Evolutionary conservation across 129 eudicot genomes (phyloP), one percentile per base, ranked within the genome.

Genomic region (Chrysanthemum makinoi): DNA sequence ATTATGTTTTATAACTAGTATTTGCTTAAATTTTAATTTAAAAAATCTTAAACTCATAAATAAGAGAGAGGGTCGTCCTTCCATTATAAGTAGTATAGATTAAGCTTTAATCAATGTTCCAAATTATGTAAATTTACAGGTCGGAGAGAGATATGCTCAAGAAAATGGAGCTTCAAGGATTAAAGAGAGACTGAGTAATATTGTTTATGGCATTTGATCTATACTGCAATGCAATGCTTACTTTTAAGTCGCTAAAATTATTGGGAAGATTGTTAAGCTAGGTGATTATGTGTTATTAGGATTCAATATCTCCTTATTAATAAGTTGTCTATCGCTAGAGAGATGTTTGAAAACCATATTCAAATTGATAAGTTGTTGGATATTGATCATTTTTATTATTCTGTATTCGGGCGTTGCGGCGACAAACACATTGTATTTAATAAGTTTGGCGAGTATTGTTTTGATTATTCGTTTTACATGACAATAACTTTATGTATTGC

Each of bases 151-250:
- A 70, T 63, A 70, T 70, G 77, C 17, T 58, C 49, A 59, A 62
- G 72, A 70, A 48, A 63, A 54, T 70, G 81, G 81, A 17, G 72
- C 64, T 70, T 63, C 81, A 70, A 77, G 77, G 72, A 70, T 77
- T 67, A 70, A 4, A 26, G 66, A 77, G 67, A 77, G 70, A 63
- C 66, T 70, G 35, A 70, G 71, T 53, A 17, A 26, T 11, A 65
- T 70, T 53, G 77, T 72, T 11, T 62, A 54, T 70, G 77, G 77
- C 67, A 15, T 52, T 69, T 77, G 80, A 77, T n/a, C 26, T 2
- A 46, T 47, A 26, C 17, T 72, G 58, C 44, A 58, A 7, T 58
- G 63, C 5, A 49, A 60, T 66, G 35, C 22, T 13, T 11, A 47
- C 24, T 66, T 26, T 47, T 26, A 50, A 11, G 63, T 66, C 30